Percentiles rank a stretch among this genome's conserved stretches.
phyloP scores from a whole-genome alignment of 352 stramenopile species.

The Phytophthora ramorum region DNA sequence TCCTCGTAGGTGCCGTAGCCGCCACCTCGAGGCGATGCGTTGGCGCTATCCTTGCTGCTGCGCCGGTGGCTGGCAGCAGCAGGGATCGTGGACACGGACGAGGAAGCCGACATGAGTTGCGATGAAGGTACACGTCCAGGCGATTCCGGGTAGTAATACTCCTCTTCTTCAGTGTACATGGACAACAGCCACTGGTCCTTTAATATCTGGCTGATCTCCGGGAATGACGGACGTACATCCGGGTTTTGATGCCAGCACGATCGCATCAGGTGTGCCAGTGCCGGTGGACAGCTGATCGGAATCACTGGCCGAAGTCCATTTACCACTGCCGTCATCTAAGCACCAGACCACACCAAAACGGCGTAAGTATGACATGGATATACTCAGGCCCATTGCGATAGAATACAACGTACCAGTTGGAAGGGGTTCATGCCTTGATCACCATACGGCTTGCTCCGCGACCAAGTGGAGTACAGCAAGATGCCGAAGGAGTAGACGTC shows the following conservation, averaged over 20 bases:
- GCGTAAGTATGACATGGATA: slow-evolving; percentile 8
- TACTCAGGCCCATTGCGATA: neutral
- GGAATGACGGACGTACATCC: slow-evolving; percentile 74
- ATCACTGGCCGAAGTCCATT: slow-evolving; percentile 88
- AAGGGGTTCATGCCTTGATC: slow-evolving; percentile 92
- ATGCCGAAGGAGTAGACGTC: slow-evolving; percentile 91
- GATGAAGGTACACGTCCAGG: slow-evolving; percentile 23
- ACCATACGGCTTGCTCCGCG: slow-evolving; percentile 87
- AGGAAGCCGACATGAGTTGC: slow-evolving; percentile 43
- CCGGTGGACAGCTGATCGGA: slow-evolving; percentile 79
- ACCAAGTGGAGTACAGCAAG: slow-evolving; percentile 89
- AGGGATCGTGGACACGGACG: slow-evolving; percentile 44
- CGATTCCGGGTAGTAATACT: slow-evolving; percentile 55
- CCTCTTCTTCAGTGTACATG: slow-evolving; percentile 53
- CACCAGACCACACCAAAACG: slow-evolving; percentile 9
- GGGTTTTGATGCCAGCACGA: slow-evolving; percentile 85
- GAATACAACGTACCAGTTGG: slow-evolving; percentile 65
- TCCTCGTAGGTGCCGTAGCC: slow-evolving; percentile 38
- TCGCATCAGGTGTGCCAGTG: slow-evolving; percentile 81
- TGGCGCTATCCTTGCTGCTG: slow-evolving; percentile 47
- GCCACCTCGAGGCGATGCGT: slow-evolving; percentile 30
- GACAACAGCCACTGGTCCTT: slow-evolving; percentile 81
- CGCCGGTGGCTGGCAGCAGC: slow-evolving; percentile 30
- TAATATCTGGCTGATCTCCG: slow-evolving; percentile 79
- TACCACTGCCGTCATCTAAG: slow-evolving; percentile 87